Base-by-base conservation (phyloP, 2,329 filamentous ascomycete genomes). In the Colletotrichum eleusines region DNA sequence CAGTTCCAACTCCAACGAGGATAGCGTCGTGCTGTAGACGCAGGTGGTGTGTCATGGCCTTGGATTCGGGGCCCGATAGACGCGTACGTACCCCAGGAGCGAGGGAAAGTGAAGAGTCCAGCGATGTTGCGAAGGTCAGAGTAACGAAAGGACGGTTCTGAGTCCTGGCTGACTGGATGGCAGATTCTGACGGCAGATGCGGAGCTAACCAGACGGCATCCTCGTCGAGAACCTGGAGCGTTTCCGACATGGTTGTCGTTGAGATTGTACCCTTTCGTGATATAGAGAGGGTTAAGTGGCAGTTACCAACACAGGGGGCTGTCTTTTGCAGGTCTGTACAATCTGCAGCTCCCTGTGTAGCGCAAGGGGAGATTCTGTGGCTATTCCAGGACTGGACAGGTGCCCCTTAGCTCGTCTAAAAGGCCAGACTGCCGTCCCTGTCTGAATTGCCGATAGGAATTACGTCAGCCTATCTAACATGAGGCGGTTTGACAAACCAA, bases 31-130 rank as follows among this genome's bases (percentile, higher is more conserved):
- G 94, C 20, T 87, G 88, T 16, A 91, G 91, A 76, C 95, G 93
- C 35, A 98, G 88, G 78, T 92, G 94, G 81, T 98, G 95, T 0
- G 95, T 98, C 94, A 98, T 97, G 63, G 93, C 88, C 81, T 97
- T 97, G 46, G 94, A 94, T 73, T 91, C 86, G 0, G 92, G 88
- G 4, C 95, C 95, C 1, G 95, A 98, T 18, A 98, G 88, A 0
- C 88, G 85, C 2, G 95, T 98, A 74, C 92, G 92, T n/a, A 90
- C 85, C 18, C 94, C 94, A 0, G 94, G 94, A 0, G 91, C 86
- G 35, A 95, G 86, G 1, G 94, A 89, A 61, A 97, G 86, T 64
- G 90, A 89, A 50, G 92, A 91, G 82, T 98, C 95, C 74, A 99
- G 91, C 5, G 95, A 98, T 8, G 91, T 92, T 28, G 96, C 95